A percentile compares a stretch with the other conserved stretches of the same genome.
These are phyloP conservation scores for Nannochloropsis salina DNA, from an alignment of 108 stramenopile species.

Conservation along the genomic window DNA sequence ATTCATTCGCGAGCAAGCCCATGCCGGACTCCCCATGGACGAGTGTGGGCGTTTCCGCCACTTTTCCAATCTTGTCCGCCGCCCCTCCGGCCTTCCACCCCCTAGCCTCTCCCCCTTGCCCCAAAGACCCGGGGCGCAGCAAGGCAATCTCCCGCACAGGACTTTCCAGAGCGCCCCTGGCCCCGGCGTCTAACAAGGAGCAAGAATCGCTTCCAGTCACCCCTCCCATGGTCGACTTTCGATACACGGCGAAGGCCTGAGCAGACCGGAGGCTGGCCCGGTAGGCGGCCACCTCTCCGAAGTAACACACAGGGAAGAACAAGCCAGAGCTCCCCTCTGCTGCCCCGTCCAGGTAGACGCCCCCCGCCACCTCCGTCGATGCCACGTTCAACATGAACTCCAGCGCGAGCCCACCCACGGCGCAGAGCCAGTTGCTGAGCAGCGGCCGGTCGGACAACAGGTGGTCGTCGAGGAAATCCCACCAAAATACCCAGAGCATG, in stretches of 20 bases:
- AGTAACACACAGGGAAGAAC: neutral
- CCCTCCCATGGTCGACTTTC: neutral
- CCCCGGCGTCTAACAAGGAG: too few relatives aligned
- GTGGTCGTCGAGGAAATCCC: slow-evolving; percentile 16
- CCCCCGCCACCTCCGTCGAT: neutral
- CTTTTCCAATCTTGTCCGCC: neutral
- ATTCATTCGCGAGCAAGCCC: neutral
- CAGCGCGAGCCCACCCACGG: neutral
- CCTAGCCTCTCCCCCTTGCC: neutral
- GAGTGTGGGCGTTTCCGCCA: neutral
- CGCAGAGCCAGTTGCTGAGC: slow-evolving; percentile 8
- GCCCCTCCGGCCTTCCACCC: neutral
- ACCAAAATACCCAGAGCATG: neutral
- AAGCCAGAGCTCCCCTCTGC: neutral
- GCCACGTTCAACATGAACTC: neutral
- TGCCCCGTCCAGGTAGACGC: neutral
- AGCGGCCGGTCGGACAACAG: neutral
- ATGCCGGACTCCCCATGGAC: neutral
- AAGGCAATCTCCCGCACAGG: neutral
- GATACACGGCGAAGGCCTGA: neutral
- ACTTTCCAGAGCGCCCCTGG: neutral
- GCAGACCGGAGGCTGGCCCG: neutral
- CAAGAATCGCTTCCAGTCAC: too few relatives aligned
- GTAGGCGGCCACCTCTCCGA: neutral
- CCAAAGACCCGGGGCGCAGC: neutral